phyloP scores from a whole-genome alignment of 306 rosid genomes.

The Comarum palustre region DNA sequence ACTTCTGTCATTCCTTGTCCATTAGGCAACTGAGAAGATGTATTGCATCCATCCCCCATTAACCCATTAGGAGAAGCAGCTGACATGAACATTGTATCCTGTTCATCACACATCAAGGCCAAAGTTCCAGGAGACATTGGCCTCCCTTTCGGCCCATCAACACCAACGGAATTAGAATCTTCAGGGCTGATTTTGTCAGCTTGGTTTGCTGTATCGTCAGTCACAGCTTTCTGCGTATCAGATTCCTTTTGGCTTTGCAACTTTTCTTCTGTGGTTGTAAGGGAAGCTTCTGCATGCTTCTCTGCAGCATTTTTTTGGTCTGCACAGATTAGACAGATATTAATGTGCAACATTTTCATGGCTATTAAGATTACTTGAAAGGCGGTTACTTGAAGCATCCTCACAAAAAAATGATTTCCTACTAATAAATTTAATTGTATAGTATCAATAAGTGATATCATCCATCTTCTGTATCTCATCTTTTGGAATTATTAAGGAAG shows the following conservation, averaged over 20 bases:
- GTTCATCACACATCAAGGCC: slow-evolving; percentile 98
- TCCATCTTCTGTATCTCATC: not conserved
- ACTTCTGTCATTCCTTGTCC: slow-evolving; percentile 80
- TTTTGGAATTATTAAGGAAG: not conserved
- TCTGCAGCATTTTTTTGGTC: slow-evolving; percentile 59
- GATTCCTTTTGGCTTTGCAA: slow-evolving; percentile 54
- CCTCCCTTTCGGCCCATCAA: slow-evolving; percentile 60
- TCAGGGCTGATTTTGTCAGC: slow-evolving; percentile 57
- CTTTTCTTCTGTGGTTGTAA: slow-evolving; percentile 63
- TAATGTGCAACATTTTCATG: not conserved
- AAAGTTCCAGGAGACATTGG: slow-evolving; percentile 98
- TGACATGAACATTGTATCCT: slow-evolving; percentile 84
- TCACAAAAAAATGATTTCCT: slow-evolving; percentile 1
- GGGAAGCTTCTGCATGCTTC: slow-evolving; percentile 56
- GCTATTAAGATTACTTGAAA: slow-evolving; percentile 12
- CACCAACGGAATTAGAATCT: slow-evolving; percentile 70
- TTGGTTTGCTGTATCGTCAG: slow-evolving; percentile 74
- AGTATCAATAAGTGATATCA: not conserved
- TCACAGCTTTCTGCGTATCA: slow-evolving; percentile 52
- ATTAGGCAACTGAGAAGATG: slow-evolving; percentile 58
- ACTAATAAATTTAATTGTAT: not conserved
- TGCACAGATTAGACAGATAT: slow-evolving; percentile 30
- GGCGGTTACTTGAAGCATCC: slow-evolving; percentile 22
- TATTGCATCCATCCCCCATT: slow-evolving; percentile 50
- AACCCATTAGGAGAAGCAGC: slow-evolving; percentile 61